phyloP scores from a whole-genome alignment of 192 early-diverging fungal genomes.

The Geranomyces variabilis region DNA sequence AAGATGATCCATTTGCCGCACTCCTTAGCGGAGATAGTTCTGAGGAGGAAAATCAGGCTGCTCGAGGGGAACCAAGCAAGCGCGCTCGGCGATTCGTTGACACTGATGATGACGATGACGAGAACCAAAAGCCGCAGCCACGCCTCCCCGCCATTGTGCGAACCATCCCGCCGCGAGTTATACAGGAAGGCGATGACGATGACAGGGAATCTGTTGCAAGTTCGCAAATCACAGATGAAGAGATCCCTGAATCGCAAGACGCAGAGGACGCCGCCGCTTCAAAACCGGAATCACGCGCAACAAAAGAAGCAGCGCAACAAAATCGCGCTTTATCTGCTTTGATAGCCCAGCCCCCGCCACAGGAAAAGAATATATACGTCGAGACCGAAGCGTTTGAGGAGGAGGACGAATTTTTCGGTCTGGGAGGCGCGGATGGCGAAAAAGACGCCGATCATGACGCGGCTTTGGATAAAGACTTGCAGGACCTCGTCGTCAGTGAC shows the following conservation, averaged over 20 bases:
- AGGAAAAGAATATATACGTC: slow-evolving; percentile 18
- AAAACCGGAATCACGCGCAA: not conserved
- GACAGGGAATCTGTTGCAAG: not conserved
- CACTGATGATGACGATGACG: not conserved
- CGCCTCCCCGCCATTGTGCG: not conserved
- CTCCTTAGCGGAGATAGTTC: slow-evolving; percentile 16
- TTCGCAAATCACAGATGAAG: slow-evolving; percentile 7
- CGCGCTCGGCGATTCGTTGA: not conserved
- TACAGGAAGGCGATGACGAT: slow-evolving; percentile 10
- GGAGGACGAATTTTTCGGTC: slow-evolving; percentile 47
- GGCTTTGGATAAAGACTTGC: slow-evolving; percentile 20
- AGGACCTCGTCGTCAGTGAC: slow-evolving; percentile 31
- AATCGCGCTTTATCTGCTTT: not conserved
- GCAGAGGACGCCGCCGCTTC: too few species aligned
- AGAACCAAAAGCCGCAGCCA: not conserved
- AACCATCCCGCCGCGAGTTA: slow-evolving; percentile 2
- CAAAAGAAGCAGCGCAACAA: not conserved
- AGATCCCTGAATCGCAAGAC: not conserved
- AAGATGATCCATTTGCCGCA: slow-evolving; percentile 19
- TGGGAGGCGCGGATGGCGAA: slow-evolving; percentile 42
- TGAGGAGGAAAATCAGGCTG: slow-evolving; percentile 18
- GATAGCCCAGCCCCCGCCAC: slow-evolving; percentile 1
- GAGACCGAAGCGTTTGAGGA: slow-evolving; percentile 29
- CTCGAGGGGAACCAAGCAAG: not conserved
- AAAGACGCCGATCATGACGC: slow-evolving; percentile 18